Base-by-base conservation (phyloP, 805 yeast genomes). In the Metschnikowia bowlesiae region DNA sequence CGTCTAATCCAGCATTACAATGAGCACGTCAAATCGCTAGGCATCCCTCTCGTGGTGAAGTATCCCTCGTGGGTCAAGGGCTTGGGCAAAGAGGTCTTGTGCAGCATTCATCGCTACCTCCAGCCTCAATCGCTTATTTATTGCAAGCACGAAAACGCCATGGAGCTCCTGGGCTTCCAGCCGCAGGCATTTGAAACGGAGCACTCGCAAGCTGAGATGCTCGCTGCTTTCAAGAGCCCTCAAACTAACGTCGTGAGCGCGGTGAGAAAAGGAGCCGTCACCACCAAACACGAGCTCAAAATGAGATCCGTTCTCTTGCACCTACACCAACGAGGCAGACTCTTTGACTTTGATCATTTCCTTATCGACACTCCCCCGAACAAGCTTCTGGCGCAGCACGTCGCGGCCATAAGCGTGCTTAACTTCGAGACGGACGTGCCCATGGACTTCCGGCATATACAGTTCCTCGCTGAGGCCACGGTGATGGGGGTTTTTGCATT, bases 41-140 rank as follows among this genome's bases (percentile, higher is more conserved):
- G 69, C 2, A 52, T 48, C 18, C 76, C 70, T 13, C 66, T 89
- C 3, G 64, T 90, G 1, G 75, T 91, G 4, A 90, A 90, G 59
- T 80, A 91, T 0, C 92, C 97, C 0, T 96, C 96, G 0, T 90
- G 96, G 96, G 79, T 89, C 31, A 87, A 87, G 65, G 97, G 97
- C 0, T 82, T 81, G 54, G 97, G 97, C 0, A 73, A 84, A 13
- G 84, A 82, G 44, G 67, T 90, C 8, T 70, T 87, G n/a, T 71
- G 66, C 13, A 68, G 74, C 29, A 66, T 86, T 2, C 70, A 83
- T 2, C 52, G 58, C 0, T 51, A 64, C 8, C 64, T 79, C 1
- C 66, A 71, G 28, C 88, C 95, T 0, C 77, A 84, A 0, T 75
- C 79, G 53, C 62, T 87, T 26, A 64, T 87, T 0, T 76, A 82